Percentiles rank a stretch among this genome's conserved stretches.
These are phyloP conservation scores for Geranium brycei DNA, from an alignment of 345 rosid genomes.

Conservation along the genomic window DNA sequence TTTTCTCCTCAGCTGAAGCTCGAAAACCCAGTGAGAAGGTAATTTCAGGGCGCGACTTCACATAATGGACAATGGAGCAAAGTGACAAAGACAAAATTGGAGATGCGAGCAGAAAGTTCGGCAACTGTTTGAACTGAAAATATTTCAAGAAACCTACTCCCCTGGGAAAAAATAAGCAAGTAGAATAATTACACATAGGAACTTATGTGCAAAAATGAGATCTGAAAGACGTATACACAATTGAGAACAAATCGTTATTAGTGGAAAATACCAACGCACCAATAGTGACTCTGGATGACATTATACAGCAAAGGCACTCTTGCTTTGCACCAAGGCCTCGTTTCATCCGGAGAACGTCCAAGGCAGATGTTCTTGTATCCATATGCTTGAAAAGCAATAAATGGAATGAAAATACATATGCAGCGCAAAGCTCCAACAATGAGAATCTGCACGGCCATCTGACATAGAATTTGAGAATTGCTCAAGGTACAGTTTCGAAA, in stretches of 20 bases:
- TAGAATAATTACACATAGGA: slow-evolving; percentile 1
- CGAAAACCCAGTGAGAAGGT: slow-evolving; percentile 55
- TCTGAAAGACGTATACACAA: too few species aligned
- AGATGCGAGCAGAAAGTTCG: slow-evolving; percentile 91
- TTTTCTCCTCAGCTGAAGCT: slow-evolving; percentile 31
- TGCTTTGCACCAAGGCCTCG: slow-evolving; percentile 83
- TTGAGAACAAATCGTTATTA: too few species aligned
- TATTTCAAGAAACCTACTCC: slow-evolving; percentile 84
- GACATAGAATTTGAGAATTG: slow-evolving; percentile 13
- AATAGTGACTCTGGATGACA: slow-evolving; percentile 77
- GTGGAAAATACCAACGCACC: slow-evolving; percentile 28
- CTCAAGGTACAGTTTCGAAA: not conserved
- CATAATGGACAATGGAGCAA: slow-evolving; percentile 48
- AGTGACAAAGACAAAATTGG: slow-evolving; percentile 63
- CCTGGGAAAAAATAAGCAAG: slow-evolving; percentile 31
- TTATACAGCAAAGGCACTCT: slow-evolving; percentile 65
- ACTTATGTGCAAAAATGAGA: not conserved
- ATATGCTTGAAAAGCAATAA: slow-evolving; percentile 69
- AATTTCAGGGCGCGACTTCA: slow-evolving; percentile 35
- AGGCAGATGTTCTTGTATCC: slow-evolving; percentile 64
- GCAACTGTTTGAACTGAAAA: slow-evolving; percentile 75
- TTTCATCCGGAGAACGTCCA: slow-evolving; percentile 36
- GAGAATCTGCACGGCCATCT: slow-evolving; percentile 53
- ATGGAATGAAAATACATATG: slow-evolving; percentile 51
- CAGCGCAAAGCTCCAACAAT: slow-evolving; percentile 46